Percentiles rank a stretch among this genome's conserved stretches.
phyloP scores from a whole-genome alignment of 129 eudicot species.

The Gnaphalium uliginosum region DNA sequence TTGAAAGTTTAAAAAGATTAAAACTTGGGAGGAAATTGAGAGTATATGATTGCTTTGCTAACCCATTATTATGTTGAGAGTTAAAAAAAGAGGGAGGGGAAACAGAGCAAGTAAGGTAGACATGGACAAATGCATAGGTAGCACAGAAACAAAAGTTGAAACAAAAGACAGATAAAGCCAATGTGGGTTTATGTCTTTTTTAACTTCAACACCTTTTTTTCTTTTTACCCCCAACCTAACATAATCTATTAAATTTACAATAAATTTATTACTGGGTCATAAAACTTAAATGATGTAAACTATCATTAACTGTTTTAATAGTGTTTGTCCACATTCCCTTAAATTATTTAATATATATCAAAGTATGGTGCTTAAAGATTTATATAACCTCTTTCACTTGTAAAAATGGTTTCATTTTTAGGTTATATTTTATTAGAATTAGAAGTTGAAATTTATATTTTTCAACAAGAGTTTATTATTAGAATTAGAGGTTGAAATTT shows the following conservation, averaged over 20 bases:
- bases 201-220: slow-evolving; percentile 26
- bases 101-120: slow-evolving; percentile 36
- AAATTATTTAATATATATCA: not conserved
- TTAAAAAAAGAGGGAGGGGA: slow-evolving; percentile 27
- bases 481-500: no score
- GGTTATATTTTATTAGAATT: no score
- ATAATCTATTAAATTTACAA: slow-evolving; percentile 17
- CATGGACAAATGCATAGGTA: slow-evolving; percentile 48
- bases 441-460: no score
- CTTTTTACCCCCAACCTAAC: slow-evolving; percentile 19
- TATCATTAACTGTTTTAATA: not conserved
- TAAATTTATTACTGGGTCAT: not conserved
- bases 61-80: slow-evolving; percentile 30
- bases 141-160: slow-evolving; percentile 51
- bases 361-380: not conserved
- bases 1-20: slow-evolving; percentile 8
- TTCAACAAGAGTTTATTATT: no score
- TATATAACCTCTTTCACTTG: not conserved
- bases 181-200: slow-evolving; percentile 37
- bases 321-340: slow-evolving; percentile 12
- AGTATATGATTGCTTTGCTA: slow-evolving; percentile 36
- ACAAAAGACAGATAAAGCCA: slow-evolving; percentile 47
- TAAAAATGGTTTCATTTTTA: no score
- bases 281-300: not conserved
- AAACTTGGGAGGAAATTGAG: slow-evolving; percentile 41